Base-by-base conservation (phyloP, 345 rosid genomes). In the Noccaea caerulescens region DNA sequence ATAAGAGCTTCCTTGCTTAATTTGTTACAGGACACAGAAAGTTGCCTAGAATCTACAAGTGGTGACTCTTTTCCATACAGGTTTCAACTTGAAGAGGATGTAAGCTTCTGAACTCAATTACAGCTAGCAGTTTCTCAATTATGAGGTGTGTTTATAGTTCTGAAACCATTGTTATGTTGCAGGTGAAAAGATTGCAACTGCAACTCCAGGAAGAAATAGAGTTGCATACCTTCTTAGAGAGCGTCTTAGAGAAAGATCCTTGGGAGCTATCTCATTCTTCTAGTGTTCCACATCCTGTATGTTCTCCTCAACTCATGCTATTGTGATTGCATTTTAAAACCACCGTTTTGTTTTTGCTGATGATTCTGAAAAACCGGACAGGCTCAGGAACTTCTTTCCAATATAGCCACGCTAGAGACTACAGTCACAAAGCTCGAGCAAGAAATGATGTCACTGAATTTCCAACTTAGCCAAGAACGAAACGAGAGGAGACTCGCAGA, bases 401-500 rank as follows among this genome's bases (percentile, higher is more conserved):
- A 81, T 74, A 84, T 92, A 38, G 71, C 80, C 13, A 64, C 83
- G n/a, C 76, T 90, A 79, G 98, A 88, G 85, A 84, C 73, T 46
- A 73, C 87, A 10, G 83, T 92, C 16, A 80, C 86, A 33, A 84
- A 86, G 78, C 96, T 92, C 11, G 96, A 92, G 72, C 83, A 81
- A 73, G 92, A 90, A 79, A 86, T 85, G 81, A 80, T 90, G 76
- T 82, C 95, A 51, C 79, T 92, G 78, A 89, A 90, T 75, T 90
- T 88, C 87, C 96, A 90, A 72, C 86, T 92, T 67, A 90, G 95
- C 80, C 98, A 90, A 84, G 98, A 90, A 73, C 84, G 88, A 78
- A 90, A 92, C 76, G 96, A 92, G 66, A 77, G 95, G 39, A 82
- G 85, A 79, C 90, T 92, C 13, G 87, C 92, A 32, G 98, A 90